Base-by-base conservation (phyloP, 73 alveolate species). In the Durusdinium trenchii region DNA sequence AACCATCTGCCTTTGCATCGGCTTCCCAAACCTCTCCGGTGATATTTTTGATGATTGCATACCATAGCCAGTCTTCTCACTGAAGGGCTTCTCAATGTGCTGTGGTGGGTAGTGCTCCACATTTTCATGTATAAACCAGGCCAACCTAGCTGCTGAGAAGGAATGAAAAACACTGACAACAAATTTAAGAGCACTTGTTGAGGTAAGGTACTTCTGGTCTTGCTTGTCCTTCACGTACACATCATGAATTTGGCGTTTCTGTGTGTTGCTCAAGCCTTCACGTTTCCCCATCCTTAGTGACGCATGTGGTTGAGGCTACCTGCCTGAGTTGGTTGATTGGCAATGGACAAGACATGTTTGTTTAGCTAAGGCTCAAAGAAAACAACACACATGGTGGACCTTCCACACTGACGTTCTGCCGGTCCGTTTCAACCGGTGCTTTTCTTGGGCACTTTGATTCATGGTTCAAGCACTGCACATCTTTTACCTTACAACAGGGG, bases 111-210 rank as follows among this genome's bases (percentile, higher is more conserved):
- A 76, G 60, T 42, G 14, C 6, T 0, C 12, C 36, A 43, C 51
- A 57, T 76, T 76, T 57, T 76, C 87, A 42, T 76, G 87, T 38
- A 76, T 23, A 76, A 76, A 76, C 87, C 87, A 76, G 57, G n/a
- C 87, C 16, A 38, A 43, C 87, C 87, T 76, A 14, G 42, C 60
- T 14, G 60, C n/a, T 20, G 46, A 23, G 26, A 5, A 30, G 18
- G 3, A 12, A 38, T 73, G 20, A 73, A 73, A 40, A 20, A 18
- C 20, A 52, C 4, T 32, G 42, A 30, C 81, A 6, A 1, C 10
- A 42, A 67, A n/a, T 67, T 67, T 1, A 67, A 1, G 43, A n/a
- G 43, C n/a, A 26, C 32, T 67, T n/a, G 3, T 67, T 67, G 1
- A 32, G 36, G 43, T 32, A 18, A 67, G 81, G 43, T 32, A n/a